Evolutionary conservation across 441 rosid species (phyloP).

Genomic region (Gossypium aridum): DNA sequence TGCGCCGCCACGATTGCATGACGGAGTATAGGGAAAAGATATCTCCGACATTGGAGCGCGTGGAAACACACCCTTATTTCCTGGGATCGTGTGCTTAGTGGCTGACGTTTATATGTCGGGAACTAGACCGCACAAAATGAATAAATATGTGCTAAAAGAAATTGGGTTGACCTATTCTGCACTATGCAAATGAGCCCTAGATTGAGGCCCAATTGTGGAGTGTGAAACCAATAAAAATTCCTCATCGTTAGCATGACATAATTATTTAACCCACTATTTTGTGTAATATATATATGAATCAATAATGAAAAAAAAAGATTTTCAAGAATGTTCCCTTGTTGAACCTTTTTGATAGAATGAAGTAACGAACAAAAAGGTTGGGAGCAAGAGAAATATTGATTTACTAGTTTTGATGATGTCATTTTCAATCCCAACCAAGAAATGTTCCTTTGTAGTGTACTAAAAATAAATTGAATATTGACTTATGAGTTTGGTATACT

Average conservation of each 20-base stretch:
- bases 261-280: not conserved
- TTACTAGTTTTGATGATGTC: not conserved
- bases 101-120: conserved; percentile 10
- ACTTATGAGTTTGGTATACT: too few relatives aligned
- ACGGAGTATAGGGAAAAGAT: conserved; percentile 2
- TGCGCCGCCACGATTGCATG: conserved; percentile 35
- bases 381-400: not conserved
- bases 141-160: not conserved
- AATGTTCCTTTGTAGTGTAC: not conserved
- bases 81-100: conserved; percentile 2
- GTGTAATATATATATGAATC: not conserved
- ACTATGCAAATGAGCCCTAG: too few relatives aligned
- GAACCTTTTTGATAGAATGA: too few relatives aligned
- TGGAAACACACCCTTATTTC: conserved; percentile 1
- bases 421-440: not conserved
- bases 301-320: too few relatives aligned
- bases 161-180: not conserved
- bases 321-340: too few relatives aligned
- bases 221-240: not conserved
- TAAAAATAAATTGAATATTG: too few relatives aligned
- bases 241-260: not conserved
- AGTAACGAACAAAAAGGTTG: not conserved
- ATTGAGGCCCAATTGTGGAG: not conserved
- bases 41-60: conserved; percentile 14
- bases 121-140: not conserved